Evolutionary conservation across 371 early-diverging fungal species (phyloP).

Genomic region (Saksenaea vasiformis): DNA sequence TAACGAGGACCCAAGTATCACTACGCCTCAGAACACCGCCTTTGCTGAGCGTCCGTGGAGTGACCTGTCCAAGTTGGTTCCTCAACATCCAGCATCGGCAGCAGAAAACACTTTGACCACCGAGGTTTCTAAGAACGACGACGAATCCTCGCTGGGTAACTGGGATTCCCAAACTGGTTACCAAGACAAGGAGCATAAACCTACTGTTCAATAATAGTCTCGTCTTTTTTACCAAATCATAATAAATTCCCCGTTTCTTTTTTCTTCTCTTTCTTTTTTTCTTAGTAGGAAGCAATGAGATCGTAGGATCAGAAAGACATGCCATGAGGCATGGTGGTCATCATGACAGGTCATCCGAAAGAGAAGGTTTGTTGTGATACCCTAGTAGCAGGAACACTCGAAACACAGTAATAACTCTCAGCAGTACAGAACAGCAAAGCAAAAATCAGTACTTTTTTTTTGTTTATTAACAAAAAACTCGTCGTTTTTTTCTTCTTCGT

Average conservation of each 20-base stretch:
- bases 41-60: constrained; percentile 45
- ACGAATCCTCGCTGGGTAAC: background rate
- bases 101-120: background rate
- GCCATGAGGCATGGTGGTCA: no score
- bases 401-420: no score
- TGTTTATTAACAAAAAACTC: no score
- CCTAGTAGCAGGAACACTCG: no score
- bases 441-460: no score
- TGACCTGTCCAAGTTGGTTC: constrained; percentile 34
- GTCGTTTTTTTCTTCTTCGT: no score
- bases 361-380: no score
- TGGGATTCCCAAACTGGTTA: constrained; percentile 9
- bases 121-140: background rate
- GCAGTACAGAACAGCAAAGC: no score
- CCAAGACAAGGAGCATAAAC: constrained; percentile 1
- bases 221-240: background rate
- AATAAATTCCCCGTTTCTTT: no score
- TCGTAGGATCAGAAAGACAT: no score
- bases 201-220: background rate
- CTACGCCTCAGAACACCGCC: constrained; percentile 40
- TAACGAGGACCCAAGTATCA: constrained; percentile 44
- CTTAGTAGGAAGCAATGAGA: background rate
- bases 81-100: constrained; percentile 3
- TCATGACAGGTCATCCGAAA: no score
- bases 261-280: no score